These are phyloP conservation scores for Apophysomyces trapeziformis DNA, from an alignment of 371 early-diverging fungal genomes.

Conservation along the genomic window DNA sequence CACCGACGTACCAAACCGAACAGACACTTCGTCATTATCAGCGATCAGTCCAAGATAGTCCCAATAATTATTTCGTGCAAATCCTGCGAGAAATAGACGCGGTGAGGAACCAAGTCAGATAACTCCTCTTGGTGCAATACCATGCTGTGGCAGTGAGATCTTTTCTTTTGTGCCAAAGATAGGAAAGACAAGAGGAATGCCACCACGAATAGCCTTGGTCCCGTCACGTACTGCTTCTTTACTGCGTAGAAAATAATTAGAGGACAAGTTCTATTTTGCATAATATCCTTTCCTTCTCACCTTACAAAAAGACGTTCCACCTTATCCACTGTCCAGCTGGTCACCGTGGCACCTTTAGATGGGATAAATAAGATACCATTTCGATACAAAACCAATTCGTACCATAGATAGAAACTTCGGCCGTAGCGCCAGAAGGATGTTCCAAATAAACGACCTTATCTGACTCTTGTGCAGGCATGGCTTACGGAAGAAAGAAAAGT, in stretches of 20 bases:
- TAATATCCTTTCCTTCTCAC: slow-evolving; percentile 31
- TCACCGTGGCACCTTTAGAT: slow-evolving; percentile 72
- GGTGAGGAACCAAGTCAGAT: slow-evolving; percentile 8
- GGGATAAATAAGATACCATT: not conserved
- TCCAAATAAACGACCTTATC: slow-evolving; percentile 39
- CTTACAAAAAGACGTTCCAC: slow-evolving; percentile 80
- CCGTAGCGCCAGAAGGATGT: slow-evolving; percentile 58
- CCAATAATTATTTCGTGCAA: slow-evolving; percentile 83
- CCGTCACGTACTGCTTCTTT: slow-evolving; percentile 78
- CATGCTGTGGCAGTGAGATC: slow-evolving; percentile 70
- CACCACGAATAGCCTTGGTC: slow-evolving; percentile 87
- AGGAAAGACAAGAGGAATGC: slow-evolving; percentile 84
- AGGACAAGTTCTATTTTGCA: not conserved
- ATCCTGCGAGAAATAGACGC: slow-evolving; percentile 67
- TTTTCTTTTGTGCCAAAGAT: slow-evolving; percentile 74
- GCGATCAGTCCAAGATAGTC: slow-evolving; percentile 59
- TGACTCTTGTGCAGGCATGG: slow-evolving; percentile 49
- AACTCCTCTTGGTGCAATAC: slow-evolving; percentile 28
- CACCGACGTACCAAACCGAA: slow-evolving; percentile 61
- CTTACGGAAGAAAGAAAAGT: slow-evolving; percentile 14
- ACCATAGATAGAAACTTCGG: slow-evolving; percentile 68
- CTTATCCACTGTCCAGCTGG: slow-evolving; percentile 72
- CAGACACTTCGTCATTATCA: slow-evolving; percentile 64
- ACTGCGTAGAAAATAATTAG: not conserved
- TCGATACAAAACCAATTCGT: slow-evolving; percentile 7